phyloP scores from a whole-genome alignment of 306 rosid species.

The Urtica urens region DNA sequence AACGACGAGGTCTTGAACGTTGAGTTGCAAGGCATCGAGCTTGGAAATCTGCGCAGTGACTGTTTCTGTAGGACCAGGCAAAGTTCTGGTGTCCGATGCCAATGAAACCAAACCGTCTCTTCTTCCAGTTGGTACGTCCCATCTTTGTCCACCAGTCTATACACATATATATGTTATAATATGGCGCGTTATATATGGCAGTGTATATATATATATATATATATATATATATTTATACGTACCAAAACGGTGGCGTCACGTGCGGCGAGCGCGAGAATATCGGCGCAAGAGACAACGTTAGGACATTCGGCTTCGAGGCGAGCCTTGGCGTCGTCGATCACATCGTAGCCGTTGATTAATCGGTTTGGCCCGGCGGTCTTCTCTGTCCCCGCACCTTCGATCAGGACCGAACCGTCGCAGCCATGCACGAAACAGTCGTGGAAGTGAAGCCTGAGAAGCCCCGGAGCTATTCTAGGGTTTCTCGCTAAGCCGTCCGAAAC shows the following conservation, averaged over 20 bases:
- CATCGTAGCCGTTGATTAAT: conserved; percentile 7
- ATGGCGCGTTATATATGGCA: too few relatives aligned
- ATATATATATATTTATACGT: too few relatives aligned
- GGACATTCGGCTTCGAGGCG: conserved; percentile 15
- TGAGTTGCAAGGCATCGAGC: conserved; percentile 30
- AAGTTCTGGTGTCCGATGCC: conserved; percentile 25
- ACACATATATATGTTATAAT: too few relatives aligned
- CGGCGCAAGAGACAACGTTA: conserved; percentile 14
- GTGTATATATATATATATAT: too few relatives aligned
- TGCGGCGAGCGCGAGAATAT: conserved; percentile 13
- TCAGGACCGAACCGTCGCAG: conserved; percentile 13
- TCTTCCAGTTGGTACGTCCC: conserved; percentile 49
- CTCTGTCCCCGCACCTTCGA: conserved; percentile 6
- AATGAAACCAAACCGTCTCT: conserved; percentile 43
- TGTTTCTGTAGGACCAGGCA: conserved; percentile 31
- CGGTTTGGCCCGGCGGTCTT: conserved; percentile 4
- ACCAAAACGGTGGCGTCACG: conserved; percentile 15
- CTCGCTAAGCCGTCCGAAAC: not conserved
- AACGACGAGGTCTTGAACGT: conserved; percentile 45
- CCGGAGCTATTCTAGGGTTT: conserved; percentile 2
- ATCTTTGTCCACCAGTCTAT: conserved; percentile 27
- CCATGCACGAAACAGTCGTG: conserved; percentile 14
- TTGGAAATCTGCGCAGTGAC: conserved; percentile 29
- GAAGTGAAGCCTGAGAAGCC: conserved; percentile 11
- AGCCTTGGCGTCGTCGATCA: conserved; percentile 14